Evolutionary conservation across 1,139 yeast genomes (phyloP), one percentile per base, ranked within the genome.

Genomic region (Chernovozyma aurita): DNA sequence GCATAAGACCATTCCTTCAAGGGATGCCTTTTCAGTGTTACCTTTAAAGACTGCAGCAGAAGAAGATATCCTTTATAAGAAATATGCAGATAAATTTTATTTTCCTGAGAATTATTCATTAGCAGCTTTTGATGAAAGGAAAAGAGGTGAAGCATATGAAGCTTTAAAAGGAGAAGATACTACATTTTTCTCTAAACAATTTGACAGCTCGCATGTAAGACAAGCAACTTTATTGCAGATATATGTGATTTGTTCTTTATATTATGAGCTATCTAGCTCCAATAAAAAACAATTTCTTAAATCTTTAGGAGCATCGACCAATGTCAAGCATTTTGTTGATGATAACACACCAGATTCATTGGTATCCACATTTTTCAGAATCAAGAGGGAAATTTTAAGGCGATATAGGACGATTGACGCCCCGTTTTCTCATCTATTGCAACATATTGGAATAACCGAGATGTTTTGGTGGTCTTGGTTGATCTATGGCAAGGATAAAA

Each of bases 391-490:
- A 2, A 48, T 65, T 2, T 39, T 55, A 13, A 41, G 42, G 14
- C 43, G 46, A 8, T 48, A 55, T 24, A 52, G 57, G 18, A 26
- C 38, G 0, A 45, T 50, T 15, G 71, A 68, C 38, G 31, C 46
- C 11, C 58, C 52, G 22, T 54, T 57, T 37, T 49, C 60, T 7
- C 57, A 48, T 31, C 43, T 65, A 32, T 38, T 68, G 4, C 63
- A 53, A 37, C 59, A 55, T 24, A 34, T 67, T 25, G 45, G 50
- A 1, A 32, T 44, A 1, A 47, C 61, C 1, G 76, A 70, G 38
- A 53, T 51, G 28, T 43, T 49, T 24, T 68, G 74, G 75, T 65
- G 70, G 70, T 57, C 56, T 5, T 69, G 72, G 71, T 50, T 70
- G 24, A 51, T 69, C 4, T 59, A 63, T 38, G 65, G 67, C 3